These are phyloP conservation scores for Leishmania tarentolae DNA, from an alignment of 208 protist genomes.

Conservation along the genomic window DNA sequence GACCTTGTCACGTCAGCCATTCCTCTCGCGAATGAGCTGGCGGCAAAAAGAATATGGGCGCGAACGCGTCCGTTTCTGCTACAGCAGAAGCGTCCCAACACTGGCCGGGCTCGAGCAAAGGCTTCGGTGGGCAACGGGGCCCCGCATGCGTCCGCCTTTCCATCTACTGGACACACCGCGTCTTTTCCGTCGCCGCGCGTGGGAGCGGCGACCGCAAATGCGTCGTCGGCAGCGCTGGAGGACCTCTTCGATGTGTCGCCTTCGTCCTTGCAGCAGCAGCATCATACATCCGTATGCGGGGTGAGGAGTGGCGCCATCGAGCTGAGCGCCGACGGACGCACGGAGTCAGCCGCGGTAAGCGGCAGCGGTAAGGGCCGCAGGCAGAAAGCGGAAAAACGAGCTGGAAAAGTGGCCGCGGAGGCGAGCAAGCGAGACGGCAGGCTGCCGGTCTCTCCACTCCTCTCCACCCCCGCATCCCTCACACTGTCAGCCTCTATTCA, in stretches of 20 bases:
- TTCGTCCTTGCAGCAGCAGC: constrained; percentile 2
- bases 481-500: constrained; percentile 5
- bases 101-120: not conserved
- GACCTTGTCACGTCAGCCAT: constrained; percentile 52
- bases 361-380: not conserved
- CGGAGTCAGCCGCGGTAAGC: not conserved
- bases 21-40: constrained; percentile 83
- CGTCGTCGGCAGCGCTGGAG: not conserved
- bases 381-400: not conserved
- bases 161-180: not conserved
- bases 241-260: constrained; percentile 18
- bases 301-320: not conserved
- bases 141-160: not conserved
- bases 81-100: constrained; percentile 13
- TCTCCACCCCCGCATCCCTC: not conserved
- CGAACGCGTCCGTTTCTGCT: constrained; percentile 26
- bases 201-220: not conserved
- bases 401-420: not conserved
- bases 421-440: not conserved
- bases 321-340: not conserved
- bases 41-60: constrained; percentile 55
- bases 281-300: not conserved
- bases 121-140: not conserved
- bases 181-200: not conserved
- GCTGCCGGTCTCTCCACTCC: not conserved